Base-by-base conservation (phyloP, 768 basidiomycete species). In the Melanogaster broomeanus region DNA sequence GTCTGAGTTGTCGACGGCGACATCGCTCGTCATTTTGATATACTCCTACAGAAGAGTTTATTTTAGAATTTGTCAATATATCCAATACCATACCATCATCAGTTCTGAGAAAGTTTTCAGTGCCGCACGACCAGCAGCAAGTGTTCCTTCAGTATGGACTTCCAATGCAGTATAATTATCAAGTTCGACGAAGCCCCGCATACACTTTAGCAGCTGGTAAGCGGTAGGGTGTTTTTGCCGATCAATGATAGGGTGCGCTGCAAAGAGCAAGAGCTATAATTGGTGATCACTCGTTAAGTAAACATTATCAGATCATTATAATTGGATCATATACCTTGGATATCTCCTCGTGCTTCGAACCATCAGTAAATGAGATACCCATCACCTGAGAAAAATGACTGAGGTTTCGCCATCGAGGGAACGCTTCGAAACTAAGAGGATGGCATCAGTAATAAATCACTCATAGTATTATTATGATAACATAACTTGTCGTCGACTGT, bases 101-200 rank as follows among this genome's bases (percentile, higher is more conserved):
- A 57, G 21, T 2, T 19, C 33, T 11, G 59, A 56, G 47, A 66
- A 68, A 6, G 24, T 27, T 7, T 41, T 24, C 6, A 67, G 48
- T 39, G 59, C 61, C 11, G 41, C 37, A 35, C 48, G 28, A 13
- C 67, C 66, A 10, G 42, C 51, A 3, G 15, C 33, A 43, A 72
- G 45, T 2, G 67, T 72, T 4, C 51, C 46, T 13, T 64, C 60
- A 1, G 68, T 70, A 35, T 74, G 73, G n/a, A 71, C 55, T 18
- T 70, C 64, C 1, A 74, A 53, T 0, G 61, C 57, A 13, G 64
- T 21, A 44, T 56, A 34, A 11, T 4, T 35, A 35, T 35, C 34
- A 35, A 72, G 48, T 24, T 70, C 64, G 3, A 68, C 37, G 46
- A 67, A 74, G 38, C 58, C 61, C 3, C 64, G 63, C 2, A 73